Evolutionary conservation across 495 filamentous ascomycete genomes (phyloP), one percentile per base, ranked within the genome.

Genomic region (Penicillium alfredii): DNA sequence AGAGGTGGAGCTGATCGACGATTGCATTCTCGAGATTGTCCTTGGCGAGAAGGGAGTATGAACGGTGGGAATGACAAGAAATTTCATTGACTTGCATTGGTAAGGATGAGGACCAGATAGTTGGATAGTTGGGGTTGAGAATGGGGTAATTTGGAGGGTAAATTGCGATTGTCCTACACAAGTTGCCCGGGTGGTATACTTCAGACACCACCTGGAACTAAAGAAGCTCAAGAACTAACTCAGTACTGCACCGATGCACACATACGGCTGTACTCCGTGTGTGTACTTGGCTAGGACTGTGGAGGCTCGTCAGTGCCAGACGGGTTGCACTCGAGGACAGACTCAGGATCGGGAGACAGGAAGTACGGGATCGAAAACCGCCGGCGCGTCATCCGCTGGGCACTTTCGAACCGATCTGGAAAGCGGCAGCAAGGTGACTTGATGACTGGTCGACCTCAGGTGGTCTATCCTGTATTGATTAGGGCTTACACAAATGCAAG

Each of bases 291-390:
- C 57, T 39, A 65, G 51, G 49, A 68, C 21, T 23, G 47, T 37
- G 23, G 49, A 51, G 14, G 47, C 51, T 33, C 44, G 53, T 44
- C 72, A 78, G n/a, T n/a, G n/a, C n/a, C n/a, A 13, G 72, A 71
- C 1, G 73, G 64, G 35, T 81, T 58, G 33, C 70, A 73, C 45
- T 79, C 71, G 35, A 83, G 72, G 10, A 78, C 44, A 12, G 65
- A 53, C 20, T 72, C 62, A 20, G 63, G 58, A 47, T 82, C 73
- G 0, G 75, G 71, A 15, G 66, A 58, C 32, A 80, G 58, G 44
- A 81, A 83, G 53, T 75, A 82, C 3, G 77, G 76, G 43, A 81
- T 81, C 9, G 76, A 80, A 39, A 76, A 81, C 19, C 77, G 57
- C 19, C 69, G 57, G 32, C 58, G 57, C 2, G 72, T 76, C 58